Base-by-base conservation (phyloP, 179 eudicot genomes). In the Nepenthes alata region DNA sequence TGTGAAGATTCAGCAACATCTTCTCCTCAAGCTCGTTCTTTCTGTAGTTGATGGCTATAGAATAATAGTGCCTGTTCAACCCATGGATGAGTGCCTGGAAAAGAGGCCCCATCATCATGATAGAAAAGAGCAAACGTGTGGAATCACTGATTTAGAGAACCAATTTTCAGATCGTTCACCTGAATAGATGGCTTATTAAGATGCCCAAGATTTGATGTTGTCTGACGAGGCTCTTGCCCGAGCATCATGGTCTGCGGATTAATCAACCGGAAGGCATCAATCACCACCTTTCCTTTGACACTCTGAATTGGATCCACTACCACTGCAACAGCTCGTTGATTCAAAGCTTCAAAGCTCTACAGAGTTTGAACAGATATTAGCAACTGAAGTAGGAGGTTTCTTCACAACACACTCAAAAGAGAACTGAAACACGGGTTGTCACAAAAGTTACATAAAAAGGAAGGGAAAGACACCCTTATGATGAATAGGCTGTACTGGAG, bases 221-320 rank as follows among this genome's bases (percentile, higher is more conserved):
- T 91, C 73, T 88, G 97, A 39, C 97, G 80, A 35, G 97, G 96
- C 67, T 88, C 97, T 73, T 91, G 97, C 48, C 97, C 96, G 71
- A 88, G 97, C 96, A 91, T 88, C 96, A 91, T 85, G 44, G 96
- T 91, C 70, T 91, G 96, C 16, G 96, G 96, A 67, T 88, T 91
- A 67, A 91, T 91, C 72, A 91, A 72, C 25, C 97, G 94, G 51
- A 91, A 91, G 53, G 97, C 97, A 71, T 88, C 97, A 68, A 91
- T 91, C 50, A 91, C 97, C 57, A 91, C 97, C 79, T 91, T 91
- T 49, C 97, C 96, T 71, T 91, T 91, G 25, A 91, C 97, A 81
- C 97, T 88, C 75, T 88, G 97, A 48, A 91, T 91, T 25, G 97
- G 96, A 78, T 91, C 97, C 67, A 91, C 94, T 75, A 91, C 97